These are phyloP conservation scores for Arthrobotrys musiformis DNA, from an alignment of 2,329 filamentous ascomycete genomes.

Conservation along the genomic window DNA sequence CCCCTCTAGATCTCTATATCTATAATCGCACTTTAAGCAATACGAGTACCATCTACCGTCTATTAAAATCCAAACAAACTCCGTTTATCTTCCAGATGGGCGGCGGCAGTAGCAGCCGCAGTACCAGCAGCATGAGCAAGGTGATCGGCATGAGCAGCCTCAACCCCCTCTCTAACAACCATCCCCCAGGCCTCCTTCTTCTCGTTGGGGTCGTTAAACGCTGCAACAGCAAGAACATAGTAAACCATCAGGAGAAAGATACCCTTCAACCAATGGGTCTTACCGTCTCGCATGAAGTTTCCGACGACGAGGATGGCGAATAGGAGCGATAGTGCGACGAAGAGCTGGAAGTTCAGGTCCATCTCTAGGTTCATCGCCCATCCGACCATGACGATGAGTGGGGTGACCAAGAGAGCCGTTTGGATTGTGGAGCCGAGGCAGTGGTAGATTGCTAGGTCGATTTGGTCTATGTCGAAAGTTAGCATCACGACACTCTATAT, in stretches of 20 bases:
- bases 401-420: slow-evolving; percentile 87
- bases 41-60: too few species aligned
- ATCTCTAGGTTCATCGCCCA: slow-evolving; percentile 79
- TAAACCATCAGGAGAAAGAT: slow-evolving; percentile 75
- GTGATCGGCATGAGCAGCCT: not conserved
- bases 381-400: slow-evolving; percentile 82
- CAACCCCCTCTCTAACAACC: not conserved
- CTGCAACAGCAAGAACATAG: slow-evolving; percentile 32
- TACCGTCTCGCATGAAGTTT: slow-evolving; percentile 85
- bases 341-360: slow-evolving; percentile 85
- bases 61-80: not conserved
- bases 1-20: too few species aligned
- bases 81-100: not conserved
- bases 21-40: not conserved
- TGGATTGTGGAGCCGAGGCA: slow-evolving; percentile 88
- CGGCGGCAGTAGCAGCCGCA: too few species aligned
- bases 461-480: slow-evolving; percentile 61
- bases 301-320: slow-evolving; percentile 86
- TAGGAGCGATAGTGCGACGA: slow-evolving; percentile 83
- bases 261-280: slow-evolving; percentile 91
- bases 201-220: slow-evolving; percentile 35
- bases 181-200: slow-evolving; percentile 16
- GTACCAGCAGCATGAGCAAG: too few species aligned
- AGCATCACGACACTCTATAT: not conserved
- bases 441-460: slow-evolving; percentile 86